Conservation (phyloP, 148 eudicot species). For the Vaccinium corymbosum region DNA sequence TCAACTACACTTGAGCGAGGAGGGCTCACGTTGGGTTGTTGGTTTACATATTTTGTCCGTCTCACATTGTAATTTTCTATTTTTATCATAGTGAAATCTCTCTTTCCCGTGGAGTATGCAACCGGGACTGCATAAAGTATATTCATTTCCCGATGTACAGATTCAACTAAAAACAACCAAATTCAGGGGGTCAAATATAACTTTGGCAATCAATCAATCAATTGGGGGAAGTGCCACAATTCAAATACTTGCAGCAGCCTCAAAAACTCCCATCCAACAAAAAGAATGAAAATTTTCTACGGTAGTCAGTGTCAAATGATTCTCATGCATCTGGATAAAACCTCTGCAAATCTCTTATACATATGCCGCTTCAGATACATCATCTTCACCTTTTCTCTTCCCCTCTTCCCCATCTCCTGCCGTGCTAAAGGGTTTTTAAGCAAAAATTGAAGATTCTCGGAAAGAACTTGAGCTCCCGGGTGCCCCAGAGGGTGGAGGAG, state of each 20-base stretch:
- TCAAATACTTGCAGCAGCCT: neutral
- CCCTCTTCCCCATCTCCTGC: slow-evolving; percentile 73
- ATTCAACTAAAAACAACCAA: neutral
- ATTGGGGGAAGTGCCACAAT: neutral
- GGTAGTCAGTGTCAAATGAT: slow-evolving; percentile 37
- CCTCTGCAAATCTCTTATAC: slow-evolving; percentile 78
- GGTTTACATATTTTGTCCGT: no score
- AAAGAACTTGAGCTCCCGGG: slow-evolving; percentile 59
- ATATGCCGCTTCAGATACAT: slow-evolving; percentile 84
- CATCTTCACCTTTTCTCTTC: slow-evolving; percentile 73
- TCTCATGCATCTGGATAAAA: slow-evolving; percentile 81
- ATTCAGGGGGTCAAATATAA: neutral
- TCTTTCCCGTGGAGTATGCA: no score
- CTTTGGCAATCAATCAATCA: slow-evolving; percentile 2
- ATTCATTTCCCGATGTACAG: neutral
- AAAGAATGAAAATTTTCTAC: slow-evolving; percentile 22
- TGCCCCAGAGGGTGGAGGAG: slow-evolving; percentile 81
- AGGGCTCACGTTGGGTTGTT: no score
- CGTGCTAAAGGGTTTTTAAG: slow-evolving; percentile 60
- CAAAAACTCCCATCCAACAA: slow-evolving; percentile 19
- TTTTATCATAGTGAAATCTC: no score
- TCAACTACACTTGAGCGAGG: no score
- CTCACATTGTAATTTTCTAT: no score
- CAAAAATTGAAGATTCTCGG: slow-evolving; percentile 61
- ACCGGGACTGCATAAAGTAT: no score